Percentiles rank a stretch among this genome's conserved stretches.
These are phyloP conservation scores for Didymella pinodella DNA, from an alignment of 2,329 filamentous ascomycete genomes.

Conservation along the genomic window DNA sequence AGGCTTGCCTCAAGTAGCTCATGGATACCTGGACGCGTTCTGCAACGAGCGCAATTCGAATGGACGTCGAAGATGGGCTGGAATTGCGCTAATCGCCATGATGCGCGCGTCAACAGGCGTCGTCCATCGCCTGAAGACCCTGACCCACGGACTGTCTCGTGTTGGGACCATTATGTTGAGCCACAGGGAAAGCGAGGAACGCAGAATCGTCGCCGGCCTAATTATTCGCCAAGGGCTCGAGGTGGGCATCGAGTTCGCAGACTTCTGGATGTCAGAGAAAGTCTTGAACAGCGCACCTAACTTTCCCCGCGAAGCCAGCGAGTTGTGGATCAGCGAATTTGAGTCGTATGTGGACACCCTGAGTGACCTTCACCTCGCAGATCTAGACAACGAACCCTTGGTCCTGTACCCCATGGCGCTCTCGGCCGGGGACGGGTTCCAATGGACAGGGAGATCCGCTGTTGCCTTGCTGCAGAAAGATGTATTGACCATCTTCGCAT, in stretches of 20 bases:
- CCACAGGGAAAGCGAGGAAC: constrained; percentile 37
- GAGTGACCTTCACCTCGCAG: constrained; percentile 25
- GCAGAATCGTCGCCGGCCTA: constrained; percentile 42
- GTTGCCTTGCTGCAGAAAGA: constrained; percentile 30
- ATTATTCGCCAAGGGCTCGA: constrained; percentile 39
- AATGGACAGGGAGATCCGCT: constrained; percentile 29
- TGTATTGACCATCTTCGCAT: constrained; percentile 34
- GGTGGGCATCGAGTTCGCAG: constrained; percentile 31
- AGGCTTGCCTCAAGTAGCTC: constrained; percentile 26
- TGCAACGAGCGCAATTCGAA: constrained; percentile 29
- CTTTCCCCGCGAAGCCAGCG: constrained; percentile 32
- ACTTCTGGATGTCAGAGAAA: constrained; percentile 41
- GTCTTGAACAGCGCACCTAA: constrained; percentile 29
- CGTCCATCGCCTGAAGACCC: constrained; percentile 25
- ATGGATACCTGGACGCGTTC: constrained; percentile 40
- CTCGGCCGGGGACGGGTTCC: constrained; percentile 31
- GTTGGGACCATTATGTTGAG: constrained; percentile 40
- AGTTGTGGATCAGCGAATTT: constrained; percentile 40
- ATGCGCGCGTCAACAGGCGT: constrained; percentile 30
- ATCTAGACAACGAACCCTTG: constrained; percentile 19
- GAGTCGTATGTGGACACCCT: constrained; percentile 41
- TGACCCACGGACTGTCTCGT: constrained; percentile 19
- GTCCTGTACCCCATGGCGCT: constrained; percentile 37
- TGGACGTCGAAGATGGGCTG: constrained; percentile 42
- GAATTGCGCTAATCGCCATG: constrained; percentile 41